Conservation (phyloP, 2,329 filamentous ascomycete species). For the Phymatotrichopsis omnivora region DNA sequence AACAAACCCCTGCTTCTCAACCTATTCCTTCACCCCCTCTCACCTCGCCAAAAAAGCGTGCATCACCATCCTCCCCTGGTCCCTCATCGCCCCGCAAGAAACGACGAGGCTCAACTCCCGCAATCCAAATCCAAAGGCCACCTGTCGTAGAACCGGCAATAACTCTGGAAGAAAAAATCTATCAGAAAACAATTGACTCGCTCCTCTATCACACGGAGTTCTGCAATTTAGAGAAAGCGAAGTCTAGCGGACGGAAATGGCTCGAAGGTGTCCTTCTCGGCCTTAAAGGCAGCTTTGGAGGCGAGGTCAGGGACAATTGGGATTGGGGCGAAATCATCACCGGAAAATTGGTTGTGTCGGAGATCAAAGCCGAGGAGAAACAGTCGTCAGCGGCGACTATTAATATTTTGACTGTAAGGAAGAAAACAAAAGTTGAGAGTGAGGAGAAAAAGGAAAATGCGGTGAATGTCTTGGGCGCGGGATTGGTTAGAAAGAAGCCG, state of each 20-base stretch:
- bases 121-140: neutral
- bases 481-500: conserved; percentile 49
- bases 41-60: conserved; percentile 22
- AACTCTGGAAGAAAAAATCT: conserved; percentile 53
- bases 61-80: conserved; percentile 7
- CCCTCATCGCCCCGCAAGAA: conserved; percentile 34
- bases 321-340: conserved; percentile 45
- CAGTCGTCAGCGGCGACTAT: conserved; percentile 30
- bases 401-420: conserved; percentile 43
- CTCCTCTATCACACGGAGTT: conserved; percentile 63
- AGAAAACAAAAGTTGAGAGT: conserved; percentile 38
- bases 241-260: conserved; percentile 59
- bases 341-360: conserved; percentile 37
- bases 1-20: conserved; percentile 9
- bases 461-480: conserved; percentile 43
- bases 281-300: conserved; percentile 41
- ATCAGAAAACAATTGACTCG: conserved; percentile 58
- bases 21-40: conserved; percentile 5
- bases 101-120: conserved; percentile 29
- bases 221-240: conserved; percentile 44
- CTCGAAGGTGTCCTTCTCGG: conserved; percentile 43
- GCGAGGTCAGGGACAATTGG: conserved; percentile 32
- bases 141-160: conserved; percentile 29
- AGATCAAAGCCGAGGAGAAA: conserved; percentile 11
- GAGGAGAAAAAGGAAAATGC: conserved; percentile 27